Evolutionary conservation across 2,329 filamentous ascomycete genomes (phyloP), one percentile per base, ranked within the genome.

Genomic region (Penicillium fuscoglaucum): DNA sequence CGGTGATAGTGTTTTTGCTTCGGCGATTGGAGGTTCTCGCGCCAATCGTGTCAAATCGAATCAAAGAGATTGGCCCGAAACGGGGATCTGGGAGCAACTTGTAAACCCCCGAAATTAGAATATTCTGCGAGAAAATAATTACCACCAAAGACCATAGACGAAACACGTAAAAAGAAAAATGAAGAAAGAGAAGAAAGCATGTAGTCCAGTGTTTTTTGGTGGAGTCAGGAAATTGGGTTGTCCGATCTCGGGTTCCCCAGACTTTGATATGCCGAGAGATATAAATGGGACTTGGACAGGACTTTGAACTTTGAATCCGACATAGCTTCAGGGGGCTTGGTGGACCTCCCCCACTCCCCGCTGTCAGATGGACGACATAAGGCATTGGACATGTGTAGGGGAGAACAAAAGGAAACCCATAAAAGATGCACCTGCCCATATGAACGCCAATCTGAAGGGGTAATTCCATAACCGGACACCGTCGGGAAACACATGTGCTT

Each of bases 161-260:
- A 37, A 12, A 12, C 12, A 6, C 21, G 8, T 39, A 24, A n/a
- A n/a, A 52, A 56, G 13, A 15, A 52, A 56, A 13, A 46, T 56
- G 53, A 24, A 39, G 55, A 58, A 58, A 44, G 44, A 60, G 41
- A 48, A 60, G 53, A 58, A 41, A 35, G 39, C 41, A 46, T 35
- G 12, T 29, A 46, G 45, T 47, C 13, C 4, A 61, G 59, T 13
- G 17, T 54, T 65, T 35, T 35, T 28, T 28, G 28, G 63, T 65
- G 65, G 61, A 62, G 63, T 59, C 59, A 54, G 35, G 50, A 54
- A 52, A 50, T 58, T 47, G 62, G 65, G 62, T 68, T 67, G 61
- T 60, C 65, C 65, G 52, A 56, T 50, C 40, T 55, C 49, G 56
- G 56, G 57, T 66, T 57, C 60, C 59, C 31, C 31, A 61, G 55